phyloP scores from a whole-genome alignment of 345 rosid genomes.

The Moricandia moricandioides region DNA sequence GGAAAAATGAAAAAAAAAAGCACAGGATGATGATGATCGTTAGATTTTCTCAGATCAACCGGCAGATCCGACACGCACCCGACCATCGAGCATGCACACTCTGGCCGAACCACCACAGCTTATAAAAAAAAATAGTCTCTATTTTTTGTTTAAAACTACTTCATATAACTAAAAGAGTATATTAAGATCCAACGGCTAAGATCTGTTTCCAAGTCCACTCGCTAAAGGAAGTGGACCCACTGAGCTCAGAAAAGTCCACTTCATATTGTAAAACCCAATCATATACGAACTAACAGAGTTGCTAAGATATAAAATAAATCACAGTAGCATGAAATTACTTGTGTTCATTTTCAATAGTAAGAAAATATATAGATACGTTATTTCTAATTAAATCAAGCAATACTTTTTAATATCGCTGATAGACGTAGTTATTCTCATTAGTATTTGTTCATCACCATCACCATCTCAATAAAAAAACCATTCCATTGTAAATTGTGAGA shows the following conservation, averaged over 20 bases:
- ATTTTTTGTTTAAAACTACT: neutral
- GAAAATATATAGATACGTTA: too few species aligned
- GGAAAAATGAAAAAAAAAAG: neutral
- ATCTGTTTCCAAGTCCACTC: neutral
- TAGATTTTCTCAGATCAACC: neutral
- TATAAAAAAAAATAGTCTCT: neutral
- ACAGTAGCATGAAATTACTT: too few species aligned
- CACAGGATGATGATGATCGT: slow-evolving; percentile 32
- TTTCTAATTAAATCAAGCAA: too few species aligned
- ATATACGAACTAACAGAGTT: neutral
- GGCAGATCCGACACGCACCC: slow-evolving; percentile 57
- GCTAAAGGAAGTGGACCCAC: slow-evolving; percentile 12
- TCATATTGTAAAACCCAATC: slow-evolving; percentile 27
- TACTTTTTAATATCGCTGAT: too few species aligned
- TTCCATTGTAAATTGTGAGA: too few species aligned
- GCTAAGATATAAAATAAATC: neutral
- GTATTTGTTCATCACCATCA: too few species aligned
- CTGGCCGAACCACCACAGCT: slow-evolving; percentile 35
- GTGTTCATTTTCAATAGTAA: too few species aligned
- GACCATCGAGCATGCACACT: slow-evolving; percentile 55
- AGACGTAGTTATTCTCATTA: too few species aligned
- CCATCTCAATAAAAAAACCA: too few species aligned
- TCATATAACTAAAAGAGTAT: neutral
- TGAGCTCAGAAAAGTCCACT: slow-evolving; percentile 23
- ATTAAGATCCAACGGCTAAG: neutral